Evolutionary conservation across 768 basidiomycete species (phyloP), one percentile per base, ranked within the genome.

Genomic region (Psilocybe azurescens): DNA sequence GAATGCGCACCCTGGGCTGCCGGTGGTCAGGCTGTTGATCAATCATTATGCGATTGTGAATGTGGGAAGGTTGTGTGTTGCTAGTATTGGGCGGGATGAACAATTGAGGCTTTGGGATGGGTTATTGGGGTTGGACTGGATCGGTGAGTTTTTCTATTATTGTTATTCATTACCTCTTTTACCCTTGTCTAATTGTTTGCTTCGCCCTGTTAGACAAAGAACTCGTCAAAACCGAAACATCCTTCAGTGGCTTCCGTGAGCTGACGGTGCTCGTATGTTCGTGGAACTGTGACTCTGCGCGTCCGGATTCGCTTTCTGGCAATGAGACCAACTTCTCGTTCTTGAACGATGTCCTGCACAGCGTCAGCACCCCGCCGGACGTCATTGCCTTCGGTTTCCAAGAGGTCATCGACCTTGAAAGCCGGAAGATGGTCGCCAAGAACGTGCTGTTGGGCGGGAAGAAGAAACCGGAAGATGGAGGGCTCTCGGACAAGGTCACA

Each of bases 351-450:
- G 87, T 85, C 2, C 79, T 99, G 10, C 79, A 74, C 3, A 91
- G 89, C 68, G 87, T 90, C 39, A 87, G 92, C 11, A 70, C 76
- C 36, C 93, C 97, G 2, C 77, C 77, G 1, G 96, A 98, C 65
- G 89, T 99, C 67, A 90, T 99, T 65, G 85, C 88, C 3, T 97
- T 99, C 68, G 95, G 95, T 1, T 91, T 99, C 74, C 97, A 99
- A 74, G 97, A 99, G 76, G 85, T 98, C 41, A 94, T 99, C 62
- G 95, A 97, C 71, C 85, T 99, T n/a, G 95, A 97, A 67, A 89
- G 87, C 65, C 88, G 94, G 63, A 94, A 89, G 77, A 89, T 98
- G 81, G 89, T 91, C 1, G 97, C 97, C 68, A 96, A 97, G 77
- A 94, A 90, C 18, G 88, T 99, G 29, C 71, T 99, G 0, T 81